Evolutionary conservation across 345 rosid species (phyloP).

Genomic region (Noccaea caerulescens): DNA sequence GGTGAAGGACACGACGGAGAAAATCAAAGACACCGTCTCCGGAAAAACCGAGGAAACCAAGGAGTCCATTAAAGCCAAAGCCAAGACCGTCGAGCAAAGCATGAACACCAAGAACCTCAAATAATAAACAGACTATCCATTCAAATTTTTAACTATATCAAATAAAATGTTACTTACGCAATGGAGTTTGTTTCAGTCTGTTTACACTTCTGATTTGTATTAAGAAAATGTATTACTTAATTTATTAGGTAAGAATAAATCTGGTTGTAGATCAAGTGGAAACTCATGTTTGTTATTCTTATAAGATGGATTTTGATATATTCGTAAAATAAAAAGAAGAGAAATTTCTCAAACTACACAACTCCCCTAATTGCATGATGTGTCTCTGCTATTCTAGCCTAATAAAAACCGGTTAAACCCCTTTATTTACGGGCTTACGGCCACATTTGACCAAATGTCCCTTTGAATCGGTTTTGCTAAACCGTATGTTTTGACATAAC

Average conservation of each 20-base stretch:
- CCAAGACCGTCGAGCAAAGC: slow-evolving; percentile 46
- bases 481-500: no score
- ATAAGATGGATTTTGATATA: slow-evolving; percentile 1
- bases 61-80: slow-evolving; percentile 42
- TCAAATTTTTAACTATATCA: neutral
- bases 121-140: slow-evolving; percentile 5
- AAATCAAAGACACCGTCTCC: slow-evolving; percentile 43
- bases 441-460: no score
- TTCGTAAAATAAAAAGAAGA: neutral
- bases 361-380: no score
- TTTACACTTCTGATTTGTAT: slow-evolving; percentile 32
- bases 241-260: slow-evolving; percentile 24
- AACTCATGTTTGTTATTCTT: neutral
- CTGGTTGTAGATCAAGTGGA: slow-evolving; percentile 18
- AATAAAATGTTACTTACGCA: slow-evolving; percentile 33
- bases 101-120: slow-evolving; percentile 47
- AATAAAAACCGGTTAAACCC: no score
- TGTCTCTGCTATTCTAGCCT: no score
- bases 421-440: no score
- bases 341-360: no score
- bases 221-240: slow-evolving; percentile 5
- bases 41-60: slow-evolving; percentile 44
- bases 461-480: no score
- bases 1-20: slow-evolving; percentile 45
- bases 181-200: slow-evolving; percentile 18